These are phyloP conservation scores for Colletotrichum magnum DNA, from an alignment of 2,329 filamentous ascomycete species.

Conservation along the genomic window DNA sequence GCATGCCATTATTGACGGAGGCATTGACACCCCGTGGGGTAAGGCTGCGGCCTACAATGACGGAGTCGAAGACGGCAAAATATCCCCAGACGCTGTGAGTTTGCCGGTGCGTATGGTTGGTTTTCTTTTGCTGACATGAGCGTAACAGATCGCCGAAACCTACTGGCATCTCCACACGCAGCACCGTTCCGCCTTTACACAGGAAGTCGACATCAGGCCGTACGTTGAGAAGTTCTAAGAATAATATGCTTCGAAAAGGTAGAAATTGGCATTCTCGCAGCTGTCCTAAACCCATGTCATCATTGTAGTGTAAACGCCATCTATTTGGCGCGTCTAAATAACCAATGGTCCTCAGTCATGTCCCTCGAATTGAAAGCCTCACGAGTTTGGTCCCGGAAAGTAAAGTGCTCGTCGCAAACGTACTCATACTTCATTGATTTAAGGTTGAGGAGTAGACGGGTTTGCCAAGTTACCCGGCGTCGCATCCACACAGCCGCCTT, in stretches of 20 bases:
- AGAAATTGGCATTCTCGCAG: background rate
- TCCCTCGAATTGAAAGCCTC: constrained; percentile 23
- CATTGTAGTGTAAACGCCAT: constrained; percentile 5
- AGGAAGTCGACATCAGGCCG: constrained; percentile 85
- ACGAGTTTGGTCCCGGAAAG: constrained; percentile 25
- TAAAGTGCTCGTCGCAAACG: constrained; percentile 36
- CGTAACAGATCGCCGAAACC: constrained; percentile 82
- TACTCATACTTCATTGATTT: constrained; percentile 44
- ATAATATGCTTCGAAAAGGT: background rate
- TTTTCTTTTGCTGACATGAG: constrained; percentile 29
- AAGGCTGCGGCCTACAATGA: constrained; percentile 65
- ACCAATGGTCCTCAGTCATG: constrained; percentile 21
- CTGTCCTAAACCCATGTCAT: constrained; percentile 1
- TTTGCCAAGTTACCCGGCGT: constrained; percentile 37
- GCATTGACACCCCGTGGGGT: constrained; percentile 84
- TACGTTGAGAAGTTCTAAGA: constrained; percentile 82
- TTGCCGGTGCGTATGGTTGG: constrained; percentile 27
- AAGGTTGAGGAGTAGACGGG: constrained; percentile 39
- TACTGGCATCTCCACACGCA: constrained; percentile 91
- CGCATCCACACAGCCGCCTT: constrained; percentile 34
- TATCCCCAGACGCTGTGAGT: constrained; percentile 81
- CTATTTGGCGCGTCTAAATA: constrained; percentile 11
- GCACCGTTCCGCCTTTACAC: constrained; percentile 82
- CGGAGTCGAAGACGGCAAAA: constrained; percentile 71
- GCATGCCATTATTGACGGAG: constrained; percentile 86